Conservation (phyloP, 345 rosid species). For the Anastatica hierochuntica region DNA sequence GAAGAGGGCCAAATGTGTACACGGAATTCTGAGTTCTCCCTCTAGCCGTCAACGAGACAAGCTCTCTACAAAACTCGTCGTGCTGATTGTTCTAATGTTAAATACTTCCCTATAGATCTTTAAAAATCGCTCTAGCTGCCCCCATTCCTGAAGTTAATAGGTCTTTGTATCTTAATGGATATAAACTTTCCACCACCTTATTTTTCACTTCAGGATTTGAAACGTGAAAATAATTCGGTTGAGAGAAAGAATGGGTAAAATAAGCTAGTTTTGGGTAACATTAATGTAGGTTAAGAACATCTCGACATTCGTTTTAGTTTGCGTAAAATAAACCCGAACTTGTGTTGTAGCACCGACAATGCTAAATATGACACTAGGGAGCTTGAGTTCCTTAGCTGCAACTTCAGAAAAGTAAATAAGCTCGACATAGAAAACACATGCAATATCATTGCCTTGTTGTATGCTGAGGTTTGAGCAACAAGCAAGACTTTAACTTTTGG, state of each 20-base stretch:
- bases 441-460: slow-evolving; percentile 15
- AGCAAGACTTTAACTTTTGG: too few species aligned
- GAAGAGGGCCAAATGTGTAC: slow-evolving; percentile 13
- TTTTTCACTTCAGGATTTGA: slow-evolving; percentile 11
- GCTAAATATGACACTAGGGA: slow-evolving; percentile 10
- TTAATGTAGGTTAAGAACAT: slow-evolving; percentile 4
- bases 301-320: not conserved
- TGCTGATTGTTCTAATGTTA: slow-evolving; percentile 11
- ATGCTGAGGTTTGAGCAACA: too few species aligned
- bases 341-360: slow-evolving; percentile 10
- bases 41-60: not conserved
- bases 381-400: slow-evolving; percentile 9
- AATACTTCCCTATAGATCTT: not conserved
- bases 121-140: not conserved
- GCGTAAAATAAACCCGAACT: not conserved
- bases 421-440: slow-evolving; percentile 35
- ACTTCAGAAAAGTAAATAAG: slow-evolving; percentile 19
- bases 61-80: slow-evolving; percentile 3
- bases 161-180: slow-evolving; percentile 22
- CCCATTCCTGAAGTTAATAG: slow-evolving; percentile 5
- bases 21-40: slow-evolving; percentile 3
- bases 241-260: not conserved
- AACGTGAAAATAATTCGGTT: not conserved
- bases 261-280: not conserved
- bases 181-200: not conserved